phyloP scores from a whole-genome alignment of 73 alveolate species.

The Paramecium sonneborni region DNA sequence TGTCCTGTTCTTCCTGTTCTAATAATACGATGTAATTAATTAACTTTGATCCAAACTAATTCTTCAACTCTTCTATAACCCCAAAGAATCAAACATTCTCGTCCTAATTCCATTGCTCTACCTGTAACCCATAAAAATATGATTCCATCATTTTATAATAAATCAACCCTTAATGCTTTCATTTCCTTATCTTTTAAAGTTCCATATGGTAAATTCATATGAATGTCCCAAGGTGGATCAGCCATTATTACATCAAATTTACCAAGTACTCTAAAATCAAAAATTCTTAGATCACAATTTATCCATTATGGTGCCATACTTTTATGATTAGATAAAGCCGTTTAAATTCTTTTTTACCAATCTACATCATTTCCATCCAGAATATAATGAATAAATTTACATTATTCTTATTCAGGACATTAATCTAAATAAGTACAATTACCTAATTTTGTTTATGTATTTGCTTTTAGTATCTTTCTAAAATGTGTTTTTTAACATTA shows the following conservation, averaged over 20 bases:
- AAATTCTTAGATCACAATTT: slow-evolving; percentile 84
- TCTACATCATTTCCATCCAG: slow-evolving; percentile 77
- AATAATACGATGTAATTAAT: slow-evolving; percentile 92
- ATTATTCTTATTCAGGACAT: slow-evolving; percentile 85
- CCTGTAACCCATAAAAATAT: slow-evolving; percentile 99
- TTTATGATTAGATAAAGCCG: slow-evolving; percentile 56
- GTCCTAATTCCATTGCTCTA: slow-evolving; percentile 97
- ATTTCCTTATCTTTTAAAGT: slow-evolving; percentile 93
- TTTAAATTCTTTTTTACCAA: slow-evolving; percentile 37
- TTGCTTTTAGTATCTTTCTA: slow-evolving; percentile 56
- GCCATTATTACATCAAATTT: slow-evolving; percentile 95
- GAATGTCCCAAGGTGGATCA: slow-evolving; percentile 99
- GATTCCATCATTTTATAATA: slow-evolving; percentile 85
- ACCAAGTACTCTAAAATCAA: slow-evolving; percentile 86
- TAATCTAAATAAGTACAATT: slow-evolving; percentile 97
- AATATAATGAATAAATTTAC: slow-evolving; percentile 84
- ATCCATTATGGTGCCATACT: slow-evolving; percentile 88
- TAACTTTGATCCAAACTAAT: slow-evolving; percentile 97
- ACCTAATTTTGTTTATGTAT: slow-evolving; percentile 84
- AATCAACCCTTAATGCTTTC: slow-evolving; percentile 86
- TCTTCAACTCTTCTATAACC: slow-evolving; percentile 95
- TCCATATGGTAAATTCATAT: slow-evolving; percentile 97
- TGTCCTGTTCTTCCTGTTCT: slow-evolving; percentile 99
- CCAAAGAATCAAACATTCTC: slow-evolving; percentile 95
- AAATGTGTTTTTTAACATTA: slow-evolving; percentile 62